phyloP scores from a whole-genome alignment of 2,329 filamentous ascomycete species.

The Rutstroemia sp. region DNA sequence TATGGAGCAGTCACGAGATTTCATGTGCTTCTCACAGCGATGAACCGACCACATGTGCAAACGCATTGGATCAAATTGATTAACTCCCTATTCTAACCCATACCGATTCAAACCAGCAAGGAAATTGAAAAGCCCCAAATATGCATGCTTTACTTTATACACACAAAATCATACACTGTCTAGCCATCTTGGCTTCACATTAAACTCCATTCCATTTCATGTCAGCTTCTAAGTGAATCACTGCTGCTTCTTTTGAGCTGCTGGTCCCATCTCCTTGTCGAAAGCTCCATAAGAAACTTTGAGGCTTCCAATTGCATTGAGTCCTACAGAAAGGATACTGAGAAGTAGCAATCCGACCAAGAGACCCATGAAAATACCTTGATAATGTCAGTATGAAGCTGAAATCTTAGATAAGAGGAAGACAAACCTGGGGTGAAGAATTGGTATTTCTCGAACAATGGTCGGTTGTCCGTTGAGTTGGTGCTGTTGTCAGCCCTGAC shows the following conservation, averaged over 20 bases:
- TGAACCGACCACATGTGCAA: background rate
- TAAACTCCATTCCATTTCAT: background rate
- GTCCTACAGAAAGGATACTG: slow-evolving; percentile 69
- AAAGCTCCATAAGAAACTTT: slow-evolving; percentile 92
- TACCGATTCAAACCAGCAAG: too few species aligned
- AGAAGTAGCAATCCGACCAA: slow-evolving; percentile 64
- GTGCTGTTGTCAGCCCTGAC: slow-evolving; percentile 34
- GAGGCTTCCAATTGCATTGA: slow-evolving; percentile 70
- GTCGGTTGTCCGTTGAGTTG: slow-evolving; percentile 39
- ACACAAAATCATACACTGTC: slow-evolving; percentile 5
- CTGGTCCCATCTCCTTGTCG: slow-evolving; percentile 90
- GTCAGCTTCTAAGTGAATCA: slow-evolving; percentile 16
- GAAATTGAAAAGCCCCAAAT: background rate
- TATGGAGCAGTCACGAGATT: too few species aligned
- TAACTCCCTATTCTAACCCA: background rate
- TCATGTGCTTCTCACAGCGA: too few species aligned
- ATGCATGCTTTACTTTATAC: slow-evolving; percentile 5
- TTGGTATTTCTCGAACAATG: slow-evolving; percentile 86
- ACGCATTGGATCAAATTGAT: background rate
- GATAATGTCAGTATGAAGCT: background rate
- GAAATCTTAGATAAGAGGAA: background rate
- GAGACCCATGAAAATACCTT: slow-evolving; percentile 85
- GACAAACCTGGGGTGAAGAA: slow-evolving; percentile 79
- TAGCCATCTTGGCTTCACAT: background rate
- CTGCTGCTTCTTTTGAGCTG: slow-evolving; percentile 75